These are phyloP conservation scores for Toxoplasma gondii DNA, from an alignment of 169 alveolate species.

Conservation along the genomic window DNA sequence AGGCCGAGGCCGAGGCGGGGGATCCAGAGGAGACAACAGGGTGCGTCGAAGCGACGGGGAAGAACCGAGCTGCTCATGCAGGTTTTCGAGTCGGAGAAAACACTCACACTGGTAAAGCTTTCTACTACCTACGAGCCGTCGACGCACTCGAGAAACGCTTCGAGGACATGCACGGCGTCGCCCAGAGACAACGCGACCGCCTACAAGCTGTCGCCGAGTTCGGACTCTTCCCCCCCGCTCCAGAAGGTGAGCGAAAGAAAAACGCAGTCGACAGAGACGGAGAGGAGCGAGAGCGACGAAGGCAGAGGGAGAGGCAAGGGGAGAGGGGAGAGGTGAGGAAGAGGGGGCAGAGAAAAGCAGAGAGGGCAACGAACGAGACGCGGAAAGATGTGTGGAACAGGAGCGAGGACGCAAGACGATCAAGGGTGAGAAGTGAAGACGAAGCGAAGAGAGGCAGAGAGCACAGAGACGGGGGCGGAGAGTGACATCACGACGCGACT, in stretches of 20 bases:
- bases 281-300: no score
- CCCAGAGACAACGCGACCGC: slow-evolving; percentile 31
- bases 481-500: no score
- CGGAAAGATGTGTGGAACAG: no score
- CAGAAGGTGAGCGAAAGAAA: not conserved
- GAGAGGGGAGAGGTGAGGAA: not conserved
- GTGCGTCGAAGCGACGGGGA: not conserved
- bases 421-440: no score
- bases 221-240: slow-evolving; percentile 44
- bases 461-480: no score
- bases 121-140: not conserved
- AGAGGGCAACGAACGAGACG: no score
- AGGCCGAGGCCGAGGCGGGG: not conserved
- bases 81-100: not conserved
- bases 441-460: no score
- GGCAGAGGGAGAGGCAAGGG: no score
- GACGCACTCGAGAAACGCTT: not conserved
- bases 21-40: not conserved
- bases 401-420: no score
- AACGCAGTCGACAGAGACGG: not conserved
- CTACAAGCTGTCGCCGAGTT: slow-evolving; percentile 31
- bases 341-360: not conserved
- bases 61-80: not conserved
- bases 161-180: slow-evolving; percentile 10
- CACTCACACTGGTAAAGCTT: not conserved